These are phyloP conservation scores for Elaeagnus macrophylla DNA, from an alignment of 306 rosid species.

Conservation along the genomic window DNA sequence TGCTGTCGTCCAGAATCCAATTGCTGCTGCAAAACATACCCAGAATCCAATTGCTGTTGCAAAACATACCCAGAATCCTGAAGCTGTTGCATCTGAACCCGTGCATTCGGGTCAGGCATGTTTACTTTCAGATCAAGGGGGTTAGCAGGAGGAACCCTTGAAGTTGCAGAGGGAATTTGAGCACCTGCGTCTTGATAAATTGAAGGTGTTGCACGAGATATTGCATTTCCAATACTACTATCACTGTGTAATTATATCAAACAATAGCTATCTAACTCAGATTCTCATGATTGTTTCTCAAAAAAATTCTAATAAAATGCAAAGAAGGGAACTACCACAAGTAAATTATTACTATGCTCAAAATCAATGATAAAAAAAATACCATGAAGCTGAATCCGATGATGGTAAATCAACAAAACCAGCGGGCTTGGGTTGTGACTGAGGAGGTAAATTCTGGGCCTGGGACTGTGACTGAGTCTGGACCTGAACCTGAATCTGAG, in stretches of 20 bases:
- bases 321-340: not conserved
- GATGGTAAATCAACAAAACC: conserved; percentile 61
- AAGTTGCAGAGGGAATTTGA: conserved; percentile 48
- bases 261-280: conserved; percentile 25
- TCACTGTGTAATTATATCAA: conserved; percentile 56
- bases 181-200: conserved; percentile 66
- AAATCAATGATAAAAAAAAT: not conserved
- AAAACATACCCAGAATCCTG: conserved; percentile 66
- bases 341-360: not conserved
- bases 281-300: conserved; percentile 9
- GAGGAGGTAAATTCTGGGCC: conserved; percentile 25
- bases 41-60: conserved; percentile 46
- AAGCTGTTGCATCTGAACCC: conserved; percentile 62
- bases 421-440: conserved; percentile 57
- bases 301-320: not conserved
- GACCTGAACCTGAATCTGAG: conserved; percentile 32
- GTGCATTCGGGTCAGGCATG: conserved; percentile 45
- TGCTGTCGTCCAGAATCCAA: conserved; percentile 45
- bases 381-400: conserved; percentile 97
- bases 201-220: conserved; percentile 51
- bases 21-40: conserved; percentile 63
- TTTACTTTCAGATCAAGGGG: conserved; percentile 54
- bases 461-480: too few species aligned
- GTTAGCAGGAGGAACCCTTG: conserved; percentile 43
- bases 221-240: conserved; percentile 53